Conservation (phyloP, 2,329 filamentous ascomycete genomes). For the Fusarium citri region DNA sequence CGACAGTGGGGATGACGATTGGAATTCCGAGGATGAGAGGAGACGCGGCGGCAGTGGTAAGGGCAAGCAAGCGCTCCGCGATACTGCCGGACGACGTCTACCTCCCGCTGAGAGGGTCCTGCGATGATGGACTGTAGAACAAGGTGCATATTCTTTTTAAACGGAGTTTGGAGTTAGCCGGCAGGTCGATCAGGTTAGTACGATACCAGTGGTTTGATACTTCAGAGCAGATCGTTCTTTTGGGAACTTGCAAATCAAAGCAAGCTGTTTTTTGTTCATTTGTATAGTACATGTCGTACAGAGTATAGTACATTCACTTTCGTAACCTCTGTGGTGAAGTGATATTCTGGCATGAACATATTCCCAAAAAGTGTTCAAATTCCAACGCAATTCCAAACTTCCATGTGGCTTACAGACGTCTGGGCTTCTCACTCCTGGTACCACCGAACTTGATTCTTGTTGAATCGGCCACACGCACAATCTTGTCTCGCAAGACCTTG, state of each 20-base stretch:
- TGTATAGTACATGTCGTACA: constrained; percentile 52
- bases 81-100: constrained; percentile 63
- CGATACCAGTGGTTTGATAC: constrained; percentile 45
- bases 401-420: constrained; percentile 70
- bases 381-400: neutral
- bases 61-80: constrained; percentile 59
- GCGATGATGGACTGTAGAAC: constrained; percentile 31
- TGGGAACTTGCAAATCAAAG: constrained; percentile 24
- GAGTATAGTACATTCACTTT: constrained; percentile 52
- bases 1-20: constrained; percentile 50
- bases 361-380: constrained; percentile 22
- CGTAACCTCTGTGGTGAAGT: constrained; percentile 22
- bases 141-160: neutral
- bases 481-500: constrained; percentile 76
- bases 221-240: constrained; percentile 39
- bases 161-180: constrained; percentile 43
- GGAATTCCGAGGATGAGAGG: constrained; percentile 61
- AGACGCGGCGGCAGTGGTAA: constrained; percentile 55
- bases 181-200: constrained; percentile 35
- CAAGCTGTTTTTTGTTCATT: constrained; percentile 40
- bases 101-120: constrained; percentile 66
- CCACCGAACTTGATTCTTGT: constrained; percentile 97
- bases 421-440: constrained; percentile 84
- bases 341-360: constrained; percentile 16
- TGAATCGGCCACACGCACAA: constrained; percentile 83